Percentiles rank a stretch among this genome's conserved stretches.
Conservation (phyloP, 139 green algal species). For the Chlamydomonas asymmetrica region DNA sequence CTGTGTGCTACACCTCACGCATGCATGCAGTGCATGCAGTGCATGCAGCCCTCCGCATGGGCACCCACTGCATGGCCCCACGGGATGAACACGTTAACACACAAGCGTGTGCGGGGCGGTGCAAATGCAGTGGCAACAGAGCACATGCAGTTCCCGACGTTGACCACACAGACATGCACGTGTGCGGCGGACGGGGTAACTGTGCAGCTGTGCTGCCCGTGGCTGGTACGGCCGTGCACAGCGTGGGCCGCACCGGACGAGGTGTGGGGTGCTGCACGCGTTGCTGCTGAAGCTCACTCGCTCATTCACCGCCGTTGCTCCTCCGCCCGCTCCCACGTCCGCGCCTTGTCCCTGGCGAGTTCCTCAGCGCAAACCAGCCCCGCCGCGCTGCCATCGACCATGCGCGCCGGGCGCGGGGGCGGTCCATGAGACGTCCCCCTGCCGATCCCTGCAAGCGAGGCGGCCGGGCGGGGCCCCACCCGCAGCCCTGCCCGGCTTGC, state of each 20-base stretch:
- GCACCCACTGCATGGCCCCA: too few species aligned
- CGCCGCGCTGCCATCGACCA: conserved; percentile 65
- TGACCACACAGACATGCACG: too few species aligned
- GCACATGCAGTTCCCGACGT: too few species aligned
- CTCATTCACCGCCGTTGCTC: conserved; percentile 30
- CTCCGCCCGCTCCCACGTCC: conserved; percentile 29
- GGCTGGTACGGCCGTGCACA: neutral
- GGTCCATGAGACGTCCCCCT: neutral
- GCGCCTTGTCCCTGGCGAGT: conserved; percentile 35
- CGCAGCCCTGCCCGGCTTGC: neutral
- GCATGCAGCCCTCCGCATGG: neutral
- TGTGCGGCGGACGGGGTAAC: neutral
- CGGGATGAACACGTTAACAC: too few species aligned
- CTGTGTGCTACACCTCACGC: too few species aligned
- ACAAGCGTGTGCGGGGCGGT: too few species aligned
- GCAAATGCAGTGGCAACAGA: too few species aligned
- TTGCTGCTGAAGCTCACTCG: neutral
- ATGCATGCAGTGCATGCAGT: too few species aligned
- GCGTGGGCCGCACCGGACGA: too few species aligned
- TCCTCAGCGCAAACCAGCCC: conserved; percentile 56
- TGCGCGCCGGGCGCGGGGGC: conserved; percentile 24
- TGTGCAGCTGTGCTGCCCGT: neutral
- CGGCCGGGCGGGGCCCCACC: too few species aligned
- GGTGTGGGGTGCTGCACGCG: too few species aligned
- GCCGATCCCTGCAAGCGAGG: too few species aligned